phyloP scores from a whole-genome alignment of 2,329 filamentous ascomycete species.

The Neonectria faginata region DNA sequence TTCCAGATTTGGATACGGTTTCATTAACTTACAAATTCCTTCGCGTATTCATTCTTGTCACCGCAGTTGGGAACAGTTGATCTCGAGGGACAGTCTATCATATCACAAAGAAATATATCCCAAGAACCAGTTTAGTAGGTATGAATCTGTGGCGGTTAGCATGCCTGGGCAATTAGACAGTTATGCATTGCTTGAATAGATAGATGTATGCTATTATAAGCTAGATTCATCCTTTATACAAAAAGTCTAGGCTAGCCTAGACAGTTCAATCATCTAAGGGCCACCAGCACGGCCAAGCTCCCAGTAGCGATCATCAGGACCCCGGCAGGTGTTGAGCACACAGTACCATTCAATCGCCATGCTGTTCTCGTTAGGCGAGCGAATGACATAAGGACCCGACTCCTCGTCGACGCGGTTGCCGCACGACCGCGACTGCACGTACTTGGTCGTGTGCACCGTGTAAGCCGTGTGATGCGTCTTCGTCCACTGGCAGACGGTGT shows the following conservation, averaged over 20 bases:
- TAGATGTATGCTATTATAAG: neutral
- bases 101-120: no score
- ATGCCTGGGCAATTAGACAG: neutral
- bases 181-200: rapidly evolving
- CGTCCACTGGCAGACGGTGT: conserved; percentile 1
- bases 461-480: conserved; percentile 5
- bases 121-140: no score
- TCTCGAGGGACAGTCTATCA: no score
- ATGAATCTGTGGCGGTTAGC: no score
- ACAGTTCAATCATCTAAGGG: neutral
- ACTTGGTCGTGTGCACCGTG: neutral
- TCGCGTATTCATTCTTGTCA: no score
- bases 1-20: no score
- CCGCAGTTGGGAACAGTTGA: no score
- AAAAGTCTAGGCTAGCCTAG: neutral
- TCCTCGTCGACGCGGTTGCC: neutral
- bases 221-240: neutral
- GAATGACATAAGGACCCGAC: conserved; percentile 2
- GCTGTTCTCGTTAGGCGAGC: conserved; percentile 3
- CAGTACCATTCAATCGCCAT: conserved; percentile 3
- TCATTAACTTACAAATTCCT: no score
- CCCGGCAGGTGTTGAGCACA: conserved; percentile 2
- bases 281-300: conserved; percentile 1
- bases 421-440: neutral
- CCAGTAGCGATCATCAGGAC: neutral